Evolutionary conservation across 345 rosid species (phyloP).

Genomic region (Acer negundo): DNA sequence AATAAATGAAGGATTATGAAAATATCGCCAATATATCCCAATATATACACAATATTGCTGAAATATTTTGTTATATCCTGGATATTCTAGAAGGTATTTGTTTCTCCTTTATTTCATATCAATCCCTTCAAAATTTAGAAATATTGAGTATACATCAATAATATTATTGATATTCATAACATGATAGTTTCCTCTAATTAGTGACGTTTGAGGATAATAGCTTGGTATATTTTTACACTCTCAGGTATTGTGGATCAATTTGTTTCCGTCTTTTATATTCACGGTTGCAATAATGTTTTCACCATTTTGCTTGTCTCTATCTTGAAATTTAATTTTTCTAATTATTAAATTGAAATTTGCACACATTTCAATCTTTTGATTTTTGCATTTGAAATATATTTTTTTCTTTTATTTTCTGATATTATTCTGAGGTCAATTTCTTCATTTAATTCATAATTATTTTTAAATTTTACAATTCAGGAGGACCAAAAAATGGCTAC

Average conservation of each 20-base stretch:
- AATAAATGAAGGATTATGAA: no score
- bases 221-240: background rate
- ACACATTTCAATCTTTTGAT: background rate
- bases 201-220: background rate
- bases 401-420: background rate
- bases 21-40: no score
- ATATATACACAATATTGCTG: background rate
- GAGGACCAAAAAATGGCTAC: slow-evolving; percentile 85
- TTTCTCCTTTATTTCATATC: background rate
- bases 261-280: background rate
- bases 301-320: background rate
- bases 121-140: background rate
- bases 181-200: background rate
- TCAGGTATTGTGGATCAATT: background rate
- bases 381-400: background rate
- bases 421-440: slow-evolving; percentile 5
- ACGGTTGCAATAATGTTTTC: background rate
- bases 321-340: background rate
- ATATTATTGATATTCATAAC: background rate
- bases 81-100: background rate
- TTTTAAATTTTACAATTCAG: slow-evolving; percentile 39
- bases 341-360: background rate
- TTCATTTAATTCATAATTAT: slow-evolving; percentile 14
- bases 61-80: background rate
- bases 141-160: background rate